Base-by-base conservation (phyloP, 1,284 basidiomycete genomes). In the Chiua sp. region DNA sequence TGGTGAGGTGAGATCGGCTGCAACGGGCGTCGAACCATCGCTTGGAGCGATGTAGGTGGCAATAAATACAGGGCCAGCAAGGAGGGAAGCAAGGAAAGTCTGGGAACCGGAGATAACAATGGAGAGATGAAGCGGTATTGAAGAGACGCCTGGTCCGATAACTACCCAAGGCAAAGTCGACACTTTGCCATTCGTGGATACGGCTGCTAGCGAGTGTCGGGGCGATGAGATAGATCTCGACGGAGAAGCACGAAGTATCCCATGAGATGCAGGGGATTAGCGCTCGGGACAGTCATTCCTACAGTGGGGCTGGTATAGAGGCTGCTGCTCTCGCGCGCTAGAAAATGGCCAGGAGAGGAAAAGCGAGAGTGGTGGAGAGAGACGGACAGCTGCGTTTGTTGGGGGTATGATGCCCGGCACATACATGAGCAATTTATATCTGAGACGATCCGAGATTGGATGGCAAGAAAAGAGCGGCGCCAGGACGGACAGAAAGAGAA, bases 221-320 rank as follows among this genome's bases (percentile, higher is more conserved):
- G 1, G 85, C 85, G 71, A 87, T 87, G 55, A 96, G 84, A 72
- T 90, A 90, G 65, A 96, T 87, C 76, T 94, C 91, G 69, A 91
- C 79, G 46, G 75, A 55, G 53, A 89, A 66, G 72, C 87, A 87
- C 51, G 85, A 78, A 1, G 84, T 79, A 73, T 94, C 85, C 93
- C 93, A 95, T 53, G 83, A 77, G 69, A 95, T 86, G 51, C 82
- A 93, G 70, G 0, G 85, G 77, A 26, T 82, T 68, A 56, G 82
- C 78, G 8, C 83, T 80, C 64, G 87, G 79, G 64, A 94, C 66
- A 33, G 77, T 76, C 57, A 81, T 75, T 26, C 83, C 81, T 32
- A 80, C 76, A 16, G 80, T 78, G 4, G 93, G 93, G 30, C 79
- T 79, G 57, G 76, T 80, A 80, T 94, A 94, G 63, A 94, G 87